Evolutionary conservation across 2,329 filamentous ascomycete genomes (phyloP).

Genomic region (Lojkania enalia): DNA sequence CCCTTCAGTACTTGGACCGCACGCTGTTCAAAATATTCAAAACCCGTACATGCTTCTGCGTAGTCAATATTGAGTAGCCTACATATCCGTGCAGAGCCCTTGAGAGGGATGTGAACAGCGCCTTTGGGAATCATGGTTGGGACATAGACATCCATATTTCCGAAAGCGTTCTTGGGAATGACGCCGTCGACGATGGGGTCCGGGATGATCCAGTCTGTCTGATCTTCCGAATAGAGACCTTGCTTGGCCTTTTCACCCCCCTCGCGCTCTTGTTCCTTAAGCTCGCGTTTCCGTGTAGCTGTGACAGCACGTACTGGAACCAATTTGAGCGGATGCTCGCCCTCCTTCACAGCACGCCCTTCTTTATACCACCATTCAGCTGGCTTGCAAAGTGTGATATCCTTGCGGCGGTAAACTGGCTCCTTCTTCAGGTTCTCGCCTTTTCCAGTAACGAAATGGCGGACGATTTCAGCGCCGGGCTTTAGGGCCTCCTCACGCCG

Average conservation of each 20-base stretch:
- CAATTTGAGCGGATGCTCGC: conserved; percentile 76
- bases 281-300: conserved; percentile 80
- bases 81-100: conserved; percentile 77
- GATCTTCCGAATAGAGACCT: conserved; percentile 78
- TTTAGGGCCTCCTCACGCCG: conserved; percentile 88
- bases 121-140: conserved; percentile 89
- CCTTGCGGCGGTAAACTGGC: conserved; percentile 76
- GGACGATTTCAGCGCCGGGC: conserved; percentile 68
- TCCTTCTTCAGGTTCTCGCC: conserved; percentile 73
- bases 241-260: conserved; percentile 83
- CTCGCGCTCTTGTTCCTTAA: conserved; percentile 79
- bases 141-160: conserved; percentile 95
- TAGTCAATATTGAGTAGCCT: conserved; percentile 83
- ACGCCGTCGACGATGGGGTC: conserved; percentile 79
- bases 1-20: conserved; percentile 91
- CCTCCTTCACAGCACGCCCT: conserved; percentile 73
- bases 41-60: conserved; percentile 92
- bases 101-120: conserved; percentile 79
- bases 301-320: conserved; percentile 93
- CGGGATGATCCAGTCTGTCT: conserved; percentile 96
- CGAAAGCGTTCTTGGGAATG: conserved; percentile 92
- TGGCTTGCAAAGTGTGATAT: conserved; percentile 84
- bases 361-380: conserved; percentile 98
- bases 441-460: conserved; percentile 75
- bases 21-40: conserved; percentile 94